Percentiles rank a stretch among this genome's conserved stretches.
Conservation (phyloP, 371 early-diverging fungal species). For the Apophysomyces elegans region DNA sequence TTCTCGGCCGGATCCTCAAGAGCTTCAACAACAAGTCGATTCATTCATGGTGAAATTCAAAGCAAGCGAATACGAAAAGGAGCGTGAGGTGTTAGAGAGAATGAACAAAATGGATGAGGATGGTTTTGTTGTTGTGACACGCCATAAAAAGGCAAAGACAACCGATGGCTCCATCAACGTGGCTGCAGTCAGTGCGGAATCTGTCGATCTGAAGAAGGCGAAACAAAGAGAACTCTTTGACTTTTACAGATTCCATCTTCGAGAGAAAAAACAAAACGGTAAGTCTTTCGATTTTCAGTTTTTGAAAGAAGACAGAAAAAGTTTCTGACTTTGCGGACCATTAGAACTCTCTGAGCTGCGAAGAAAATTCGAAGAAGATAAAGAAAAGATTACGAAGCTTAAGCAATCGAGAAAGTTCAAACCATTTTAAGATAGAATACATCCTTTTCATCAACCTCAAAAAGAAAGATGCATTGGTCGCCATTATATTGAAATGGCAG, state of each 20-base stretch:
- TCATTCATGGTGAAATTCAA: constrained; percentile 81
- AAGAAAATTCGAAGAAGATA: constrained; percentile 92
- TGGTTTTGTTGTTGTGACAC: constrained; percentile 88
- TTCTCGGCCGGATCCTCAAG: constrained; percentile 58
- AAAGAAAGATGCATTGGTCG: too few relatives aligned
- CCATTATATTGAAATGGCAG: too few relatives aligned
- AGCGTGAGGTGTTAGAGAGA: constrained; percentile 61
- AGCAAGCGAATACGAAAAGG: constrained; percentile 75
- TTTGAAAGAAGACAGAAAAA: not conserved
- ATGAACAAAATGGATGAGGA: constrained; percentile 92
- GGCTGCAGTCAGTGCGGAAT: constrained; percentile 48
- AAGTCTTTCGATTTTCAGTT: constrained; percentile 27
- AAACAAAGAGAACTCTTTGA: constrained; percentile 82
- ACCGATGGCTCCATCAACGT: constrained; percentile 67
- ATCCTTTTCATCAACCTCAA: not conserved
- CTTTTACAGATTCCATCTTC: constrained; percentile 95
- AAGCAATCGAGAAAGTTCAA: constrained; percentile 84
- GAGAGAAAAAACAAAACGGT: constrained; percentile 88
- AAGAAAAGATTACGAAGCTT: constrained; percentile 78
- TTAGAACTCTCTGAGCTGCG: constrained; percentile 86
- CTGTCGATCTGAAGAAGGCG: constrained; percentile 23
- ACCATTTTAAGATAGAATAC: constrained; percentile 72
- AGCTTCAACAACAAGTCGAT: constrained; percentile 70
- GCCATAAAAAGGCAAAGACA: constrained; percentile 61
- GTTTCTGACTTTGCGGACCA: too few relatives aligned